These are phyloP conservation scores for Cardamine chenopodiifolia DNA, from an alignment of 345 rosid genomes.

Conservation along the genomic window DNA sequence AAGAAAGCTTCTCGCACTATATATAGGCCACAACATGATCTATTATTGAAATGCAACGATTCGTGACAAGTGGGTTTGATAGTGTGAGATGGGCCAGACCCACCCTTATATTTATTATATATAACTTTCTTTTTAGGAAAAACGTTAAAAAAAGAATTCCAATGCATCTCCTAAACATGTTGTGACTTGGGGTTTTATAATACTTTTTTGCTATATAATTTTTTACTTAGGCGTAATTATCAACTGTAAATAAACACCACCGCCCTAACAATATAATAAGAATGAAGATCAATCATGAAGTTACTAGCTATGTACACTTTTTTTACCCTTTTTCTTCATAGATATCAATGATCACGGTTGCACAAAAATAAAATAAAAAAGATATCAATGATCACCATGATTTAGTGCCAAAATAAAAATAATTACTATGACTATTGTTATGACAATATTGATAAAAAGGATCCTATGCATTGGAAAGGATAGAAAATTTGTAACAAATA, in stretches of 20 bases:
- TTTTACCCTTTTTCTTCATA: not conserved
- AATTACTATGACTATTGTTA: not conserved
- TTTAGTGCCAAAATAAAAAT: not conserved
- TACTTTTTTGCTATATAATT: slow-evolving; percentile 8
- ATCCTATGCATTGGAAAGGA: not conserved
- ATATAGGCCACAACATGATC: slow-evolving; percentile 39
- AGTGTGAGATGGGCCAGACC: slow-evolving; percentile 42
- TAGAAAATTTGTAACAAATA: not conserved
- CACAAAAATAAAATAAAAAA: not conserved
- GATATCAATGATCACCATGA: not conserved
- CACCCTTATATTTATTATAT: not conserved
- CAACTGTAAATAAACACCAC: slow-evolving; percentile 31
- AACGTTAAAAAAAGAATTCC: not conserved
- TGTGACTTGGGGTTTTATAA: no score
- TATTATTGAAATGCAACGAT: slow-evolving; percentile 29
- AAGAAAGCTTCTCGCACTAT: slow-evolving; percentile 28
- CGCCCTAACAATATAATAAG: slow-evolving; percentile 32
- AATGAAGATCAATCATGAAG: not conserved
- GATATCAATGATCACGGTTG: not conserved
- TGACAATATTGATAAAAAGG: not conserved
- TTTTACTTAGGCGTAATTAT: slow-evolving; percentile 2
- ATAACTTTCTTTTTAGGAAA: not conserved
- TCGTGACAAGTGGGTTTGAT: slow-evolving; percentile 35
- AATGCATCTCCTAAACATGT: slow-evolving; percentile 9
- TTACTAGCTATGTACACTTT: not conserved